Percentiles rank a stretch among this genome's conserved stretches.
phyloP scores from a whole-genome alignment of 768 basidiomycete genomes.

The Paxillus ammoniavirescens region DNA sequence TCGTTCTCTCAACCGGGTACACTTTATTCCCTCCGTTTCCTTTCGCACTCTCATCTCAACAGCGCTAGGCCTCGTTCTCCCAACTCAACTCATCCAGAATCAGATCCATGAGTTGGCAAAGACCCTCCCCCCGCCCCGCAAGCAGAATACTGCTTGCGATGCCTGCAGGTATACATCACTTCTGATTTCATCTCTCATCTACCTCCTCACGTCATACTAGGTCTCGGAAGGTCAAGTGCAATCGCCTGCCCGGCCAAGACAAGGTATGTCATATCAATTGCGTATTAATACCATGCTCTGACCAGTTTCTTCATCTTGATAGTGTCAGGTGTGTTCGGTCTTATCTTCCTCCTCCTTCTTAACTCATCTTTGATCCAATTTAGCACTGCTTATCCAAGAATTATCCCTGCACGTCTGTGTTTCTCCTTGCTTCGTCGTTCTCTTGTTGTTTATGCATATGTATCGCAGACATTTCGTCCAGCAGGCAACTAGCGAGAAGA shows the following conservation, averaged over 20 bases:
- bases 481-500: constrained; percentile 83
- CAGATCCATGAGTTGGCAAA: constrained; percentile 82
- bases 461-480: constrained; percentile 68
- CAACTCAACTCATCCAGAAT: constrained; percentile 69
- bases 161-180: constrained; percentile 66
- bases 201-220: constrained; percentile 35
- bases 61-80: constrained; percentile 54
- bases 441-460: constrained; percentile 16
- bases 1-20: constrained; percentile 36
- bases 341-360: constrained; percentile 1
- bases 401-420: constrained; percentile 86
- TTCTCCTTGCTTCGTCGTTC: constrained; percentile 12
- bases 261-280: constrained; percentile 51
- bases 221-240: constrained; percentile 87
- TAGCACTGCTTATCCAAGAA: constrained; percentile 87
- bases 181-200: neutral
- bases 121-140: constrained; percentile 79
- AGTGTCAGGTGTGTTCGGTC: constrained; percentile 63
- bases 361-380: constrained; percentile 10
- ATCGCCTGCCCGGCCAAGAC: constrained; percentile 77
- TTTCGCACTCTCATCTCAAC: constrained; percentile 1
- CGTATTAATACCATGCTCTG: constrained; percentile 4
- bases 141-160: constrained; percentile 93
- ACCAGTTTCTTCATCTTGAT: constrained; percentile 18
- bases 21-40: neutral